These are phyloP conservation scores for Penicillium cataractarum DNA, from an alignment of 495 filamentous ascomycete species.

Conservation along the genomic window DNA sequence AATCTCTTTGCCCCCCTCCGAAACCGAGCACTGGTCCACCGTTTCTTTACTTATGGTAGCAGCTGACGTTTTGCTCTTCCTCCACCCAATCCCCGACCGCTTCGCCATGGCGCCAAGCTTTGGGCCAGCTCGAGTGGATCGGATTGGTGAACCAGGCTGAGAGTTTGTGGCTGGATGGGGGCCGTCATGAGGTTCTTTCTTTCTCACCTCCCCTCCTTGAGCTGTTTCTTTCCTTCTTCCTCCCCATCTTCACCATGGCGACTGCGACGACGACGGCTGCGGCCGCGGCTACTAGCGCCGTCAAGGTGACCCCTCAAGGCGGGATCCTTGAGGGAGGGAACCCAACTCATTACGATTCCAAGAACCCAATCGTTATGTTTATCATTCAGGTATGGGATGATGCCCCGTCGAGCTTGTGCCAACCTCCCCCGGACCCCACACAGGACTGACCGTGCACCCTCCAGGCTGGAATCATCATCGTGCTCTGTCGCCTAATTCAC, in stretches of 20 bases:
- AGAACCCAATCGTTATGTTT: conserved; percentile 89
- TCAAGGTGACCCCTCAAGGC: conserved; percentile 33
- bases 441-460: not conserved
- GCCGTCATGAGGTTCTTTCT: conserved; percentile 4
- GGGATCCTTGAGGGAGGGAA: conserved; percentile 77
- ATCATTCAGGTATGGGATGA: conserved; percentile 76
- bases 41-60: not conserved
- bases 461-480: conserved; percentile 85
- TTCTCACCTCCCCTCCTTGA: not conserved
- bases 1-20: not conserved
- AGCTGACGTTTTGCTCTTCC: not conserved
- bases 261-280: conserved; percentile 12
- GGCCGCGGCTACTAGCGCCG: conserved; percentile 9
- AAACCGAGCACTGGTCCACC: not conserved
- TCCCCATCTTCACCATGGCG: conserved; percentile 15
- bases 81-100: not conserved
- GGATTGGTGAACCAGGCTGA: not conserved
- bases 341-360: conserved; percentile 69
- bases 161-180: conserved; percentile 1
- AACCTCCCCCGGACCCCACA: conserved; percentile 13
- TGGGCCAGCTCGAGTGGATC: not conserved
- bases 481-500: conserved; percentile 83
- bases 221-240: not conserved
- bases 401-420: not conserved
- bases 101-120: conserved; percentile 6